phyloP scores from a whole-genome alignment of 2,329 filamentous ascomycete species.

The Diaporthe capsici region DNA sequence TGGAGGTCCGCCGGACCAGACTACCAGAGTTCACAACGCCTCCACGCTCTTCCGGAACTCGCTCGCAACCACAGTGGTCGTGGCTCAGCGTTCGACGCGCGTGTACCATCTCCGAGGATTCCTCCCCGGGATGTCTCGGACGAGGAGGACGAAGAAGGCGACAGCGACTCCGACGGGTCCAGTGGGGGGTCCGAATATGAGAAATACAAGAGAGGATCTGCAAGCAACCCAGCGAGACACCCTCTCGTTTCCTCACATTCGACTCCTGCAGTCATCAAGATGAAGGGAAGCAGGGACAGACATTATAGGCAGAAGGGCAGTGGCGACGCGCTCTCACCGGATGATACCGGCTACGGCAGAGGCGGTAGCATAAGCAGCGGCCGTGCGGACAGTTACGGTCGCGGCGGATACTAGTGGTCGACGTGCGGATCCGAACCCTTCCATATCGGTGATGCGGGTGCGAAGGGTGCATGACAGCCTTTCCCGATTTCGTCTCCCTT shows the following conservation, averaged over 20 bases:
- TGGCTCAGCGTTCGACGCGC: background rate
- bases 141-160: background rate
- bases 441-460: background rate
- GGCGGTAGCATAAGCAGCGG: conserved; percentile 14
- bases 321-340: conserved; percentile 1
- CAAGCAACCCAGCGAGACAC: background rate
- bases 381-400: conserved; percentile 23
- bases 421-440: conserved; percentile 6
- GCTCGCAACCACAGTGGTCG: background rate
- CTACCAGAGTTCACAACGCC: background rate
- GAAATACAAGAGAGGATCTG: background rate
- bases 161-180: background rate
- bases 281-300: background rate
- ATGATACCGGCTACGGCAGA: conserved; percentile 11
- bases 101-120: background rate
- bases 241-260: background rate
- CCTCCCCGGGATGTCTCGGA: background rate
- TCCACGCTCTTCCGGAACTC: background rate
- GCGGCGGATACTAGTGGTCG: background rate
- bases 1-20: background rate
- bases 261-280: background rate
- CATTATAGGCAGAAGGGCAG: background rate
- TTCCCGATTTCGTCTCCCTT: background rate
- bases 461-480: background rate
- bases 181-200: background rate